phyloP scores from a whole-genome alignment of 1,284 basidiomycete species.

The Trichosporon sp. region DNA sequence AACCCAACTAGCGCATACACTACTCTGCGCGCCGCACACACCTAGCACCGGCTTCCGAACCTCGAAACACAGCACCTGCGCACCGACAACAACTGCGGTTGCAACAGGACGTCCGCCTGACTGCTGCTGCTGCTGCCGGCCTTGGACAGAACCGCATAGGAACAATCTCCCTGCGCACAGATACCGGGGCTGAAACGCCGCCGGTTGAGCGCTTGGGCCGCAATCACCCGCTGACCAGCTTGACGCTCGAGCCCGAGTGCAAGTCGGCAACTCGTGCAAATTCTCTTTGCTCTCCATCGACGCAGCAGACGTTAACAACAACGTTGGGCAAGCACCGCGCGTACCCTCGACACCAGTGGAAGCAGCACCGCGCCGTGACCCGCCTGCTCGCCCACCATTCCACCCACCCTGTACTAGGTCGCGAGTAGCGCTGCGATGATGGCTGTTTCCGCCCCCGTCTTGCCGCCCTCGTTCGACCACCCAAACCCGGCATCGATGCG shows the following conservation, averaged over 20 bases:
- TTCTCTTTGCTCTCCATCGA: not conserved
- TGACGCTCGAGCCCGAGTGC: constrained; percentile 1
- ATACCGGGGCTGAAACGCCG: constrained; percentile 5
- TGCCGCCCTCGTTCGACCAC: constrained; percentile 19
- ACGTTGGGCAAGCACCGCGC: not conserved
- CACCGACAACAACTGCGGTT: not conserved
- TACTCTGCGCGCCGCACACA: not conserved
- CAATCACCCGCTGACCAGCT: not conserved
- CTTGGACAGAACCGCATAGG: not conserved
- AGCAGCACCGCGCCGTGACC: not conserved
- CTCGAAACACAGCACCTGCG: not conserved
- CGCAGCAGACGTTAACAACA: not conserved
- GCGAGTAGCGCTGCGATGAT: constrained; percentile 14
- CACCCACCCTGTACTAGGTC: not conserved
- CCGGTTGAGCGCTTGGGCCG: constrained; percentile 1
- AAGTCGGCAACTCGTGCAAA: not conserved
- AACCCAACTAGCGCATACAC: not conserved
- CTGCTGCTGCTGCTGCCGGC: not conserved
- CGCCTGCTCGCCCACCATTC: not conserved
- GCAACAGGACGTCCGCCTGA: not conserved
- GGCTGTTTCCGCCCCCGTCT: constrained; percentile 18
- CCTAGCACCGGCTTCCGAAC: not conserved
- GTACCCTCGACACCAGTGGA: not conserved
- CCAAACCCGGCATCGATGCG: not conserved
- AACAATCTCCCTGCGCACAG: not conserved